Evolutionary conservation across 2,329 filamentous ascomycete genomes (phyloP), one percentile per base, ranked within the genome.

Genomic region (Meredithiella fracta): DNA sequence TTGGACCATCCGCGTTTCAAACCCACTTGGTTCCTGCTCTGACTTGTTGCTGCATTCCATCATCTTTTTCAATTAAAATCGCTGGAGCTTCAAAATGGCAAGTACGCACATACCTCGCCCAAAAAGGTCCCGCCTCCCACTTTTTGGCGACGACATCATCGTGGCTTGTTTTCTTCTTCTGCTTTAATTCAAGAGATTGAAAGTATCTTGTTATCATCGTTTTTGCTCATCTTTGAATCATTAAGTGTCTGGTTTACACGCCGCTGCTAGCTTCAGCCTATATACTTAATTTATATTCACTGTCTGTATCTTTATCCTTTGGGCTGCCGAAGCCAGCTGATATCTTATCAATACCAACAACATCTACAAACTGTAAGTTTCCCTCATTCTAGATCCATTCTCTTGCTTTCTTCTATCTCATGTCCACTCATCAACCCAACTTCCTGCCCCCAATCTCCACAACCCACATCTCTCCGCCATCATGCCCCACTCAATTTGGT

Each of bases 101-200:
- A 49, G 11, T 22, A 49, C 17, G 44, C 44, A 49, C 44, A 49
- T 22, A 25, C 44, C 44, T 49, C 44, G 11, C 23, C 44, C 44
- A 49, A 49, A 49, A 49, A 49, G 17, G 44, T 49, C 44, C 44
- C 44, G 3, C 44, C 44, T 17, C 44, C 44, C 44, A 49, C 44
- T 49, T 49, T 49, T 26, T 34, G 29, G 29, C 17, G 25, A 44
- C 40, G 22, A 23, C 15, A 49, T 49, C 44, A 49, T 26, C 20
- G 22, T 11, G 9, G 8, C 23, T 25, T 25, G 20, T 7, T n/a
- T 44, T 44, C 11, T 20, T 44, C 40, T 22, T 17, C 40, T 20
- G 15, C 17, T 20, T 22, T 44, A 34, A 34, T 5, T 5, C 5
- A 34, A 34, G 11, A 34, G 29, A 34, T 34, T 11, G 11, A 34